A percentile compares a stretch with the other conserved stretches of the same genome.
phyloP scores from a whole-genome alignment of 23 red algal genomes.

The Gracilaria gracilis region DNA sequence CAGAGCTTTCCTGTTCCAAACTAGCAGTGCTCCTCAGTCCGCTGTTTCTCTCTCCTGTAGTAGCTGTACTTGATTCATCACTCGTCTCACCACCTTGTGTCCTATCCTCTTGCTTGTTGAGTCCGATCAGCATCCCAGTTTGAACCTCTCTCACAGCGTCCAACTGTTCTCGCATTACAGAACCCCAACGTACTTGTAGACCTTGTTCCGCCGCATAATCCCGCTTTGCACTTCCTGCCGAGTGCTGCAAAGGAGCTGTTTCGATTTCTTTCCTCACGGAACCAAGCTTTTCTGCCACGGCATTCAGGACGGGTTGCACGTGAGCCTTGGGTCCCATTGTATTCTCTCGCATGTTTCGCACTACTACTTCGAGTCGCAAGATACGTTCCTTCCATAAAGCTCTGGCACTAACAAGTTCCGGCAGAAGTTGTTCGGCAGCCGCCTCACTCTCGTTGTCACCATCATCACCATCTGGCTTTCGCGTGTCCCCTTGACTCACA shows the following conservation, averaged over 20 bases:
- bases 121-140: constrained; percentile 70
- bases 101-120: constrained; percentile 25
- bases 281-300: constrained; percentile 27
- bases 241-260: constrained; percentile 9
- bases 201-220: constrained; percentile 52
- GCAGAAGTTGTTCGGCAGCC: constrained; percentile 57
- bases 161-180: constrained; percentile 57
- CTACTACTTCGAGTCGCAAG: constrained; percentile 48
- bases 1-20: constrained; percentile 49
- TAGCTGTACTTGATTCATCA: constrained; percentile 10
- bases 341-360: constrained; percentile 67
- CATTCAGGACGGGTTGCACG: constrained; percentile 31
- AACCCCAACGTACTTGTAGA: constrained; percentile 54
- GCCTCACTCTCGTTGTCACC: constrained; percentile 56
- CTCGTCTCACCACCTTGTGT: neutral
- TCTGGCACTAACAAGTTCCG: constrained; percentile 63
- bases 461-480: constrained; percentile 2
- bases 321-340: constrained; percentile 54
- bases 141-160: constrained; percentile 72
- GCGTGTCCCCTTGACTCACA: neutral
- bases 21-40: constrained; percentile 8
- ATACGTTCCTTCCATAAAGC: constrained; percentile 62
- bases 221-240: constrained; percentile 20
- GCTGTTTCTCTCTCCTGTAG: neutral
- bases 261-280: constrained; percentile 51